Evolutionary conservation across 225 moss, liverwort and hornwort genomes (phyloP), one percentile per base, ranked within the genome.

Genomic region (Asterella californica): DNA sequence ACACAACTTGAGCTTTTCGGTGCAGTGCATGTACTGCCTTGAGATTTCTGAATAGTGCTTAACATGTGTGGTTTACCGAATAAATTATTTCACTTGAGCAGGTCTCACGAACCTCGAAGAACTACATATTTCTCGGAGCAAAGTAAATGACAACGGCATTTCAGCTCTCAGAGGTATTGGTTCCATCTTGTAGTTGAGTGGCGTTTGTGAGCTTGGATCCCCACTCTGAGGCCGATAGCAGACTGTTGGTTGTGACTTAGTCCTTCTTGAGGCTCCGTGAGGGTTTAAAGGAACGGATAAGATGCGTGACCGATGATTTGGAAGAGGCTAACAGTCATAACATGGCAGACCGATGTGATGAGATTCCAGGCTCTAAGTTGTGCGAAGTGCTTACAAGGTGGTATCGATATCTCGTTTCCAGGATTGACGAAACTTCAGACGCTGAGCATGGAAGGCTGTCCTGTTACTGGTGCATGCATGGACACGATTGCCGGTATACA

Each of bases 391-490:
- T 61, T 11, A 19, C 62, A 76, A 36, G 24, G 30, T 27, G 75
- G 37, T 75, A 45, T 33, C 0, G 8, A 30, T 69, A 69, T 69
- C 63, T 73, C 59, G 79, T 70, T 77, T 76, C 47, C 84, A 92
- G 96, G 95, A 36, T 83, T 99, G 83, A 88, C 62, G 61, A 92
- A 90, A 83, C 94, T 99, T 78, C 88, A 79, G 83, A 87, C 77
- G 54, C 78, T 99, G 15, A 89, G 95, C 84, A 93, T 94, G 92
- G 97, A 95, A 86, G 95, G 97, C 46, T 99, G 97, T 81, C 89
- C 92, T 72, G 87, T 99, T 48, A 91, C 91, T 65, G 83, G 80
- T 30, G 82, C 84, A 50, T 91, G 93, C 81, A 87, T 95, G 89
- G 97, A 93, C 57, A 93, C 86, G 34, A 85, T 99, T 85, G 87